Conservation (phyloP, 345 rosid species). For the Brassica nigra region DNA sequence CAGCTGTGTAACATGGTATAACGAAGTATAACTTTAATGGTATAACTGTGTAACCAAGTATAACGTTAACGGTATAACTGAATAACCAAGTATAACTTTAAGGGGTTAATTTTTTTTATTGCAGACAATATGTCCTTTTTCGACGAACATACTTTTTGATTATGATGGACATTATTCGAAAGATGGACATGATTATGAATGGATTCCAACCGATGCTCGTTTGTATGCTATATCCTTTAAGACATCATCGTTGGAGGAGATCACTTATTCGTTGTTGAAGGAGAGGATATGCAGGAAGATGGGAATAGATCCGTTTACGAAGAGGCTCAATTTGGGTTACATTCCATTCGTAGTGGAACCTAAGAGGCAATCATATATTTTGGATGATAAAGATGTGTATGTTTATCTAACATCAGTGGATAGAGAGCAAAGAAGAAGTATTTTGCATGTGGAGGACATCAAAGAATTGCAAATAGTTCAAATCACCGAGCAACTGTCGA, state of each 20-base stretch:
- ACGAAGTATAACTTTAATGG: background rate
- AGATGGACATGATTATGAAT: background rate
- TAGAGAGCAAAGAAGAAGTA: too few species aligned
- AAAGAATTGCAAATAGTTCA: too few species aligned
- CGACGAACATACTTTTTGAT: background rate
- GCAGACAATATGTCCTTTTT: background rate
- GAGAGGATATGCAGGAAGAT: too few species aligned
- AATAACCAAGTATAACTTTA: background rate
- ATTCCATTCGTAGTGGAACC: background rate
- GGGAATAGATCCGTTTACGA: background rate
- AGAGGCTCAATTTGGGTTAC: background rate
- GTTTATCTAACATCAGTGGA: too few species aligned
- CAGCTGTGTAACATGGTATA: background rate
- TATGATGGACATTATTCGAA: background rate
- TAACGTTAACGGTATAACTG: background rate
- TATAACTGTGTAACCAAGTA: background rate
- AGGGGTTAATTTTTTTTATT: background rate
- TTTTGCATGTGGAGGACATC: too few species aligned
- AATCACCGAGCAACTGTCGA: background rate
- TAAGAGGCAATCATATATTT: background rate
- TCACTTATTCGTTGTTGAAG: too few species aligned
- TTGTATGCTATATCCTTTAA: background rate
- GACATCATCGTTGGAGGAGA: too few species aligned
- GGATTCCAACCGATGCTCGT: background rate
- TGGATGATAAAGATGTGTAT: background rate